phyloP scores from a whole-genome alignment of 257 asterid species.

The Solanum neorickii region DNA sequence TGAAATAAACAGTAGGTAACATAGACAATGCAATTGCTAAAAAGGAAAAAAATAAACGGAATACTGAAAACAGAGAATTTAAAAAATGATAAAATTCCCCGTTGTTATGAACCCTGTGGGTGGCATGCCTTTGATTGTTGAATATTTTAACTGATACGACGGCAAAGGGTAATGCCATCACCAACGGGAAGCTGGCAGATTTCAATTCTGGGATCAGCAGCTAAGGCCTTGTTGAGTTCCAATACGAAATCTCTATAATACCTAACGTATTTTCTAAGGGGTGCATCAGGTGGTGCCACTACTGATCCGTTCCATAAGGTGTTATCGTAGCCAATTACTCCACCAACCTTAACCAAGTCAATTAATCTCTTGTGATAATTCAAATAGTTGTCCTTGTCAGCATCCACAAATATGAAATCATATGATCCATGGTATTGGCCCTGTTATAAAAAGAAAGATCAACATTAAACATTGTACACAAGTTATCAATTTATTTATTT shows the following conservation, averaged over 20 bases:
- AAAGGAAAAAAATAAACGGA: not conserved
- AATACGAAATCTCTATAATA: conserved; percentile 14
- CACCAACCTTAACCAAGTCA: conserved; percentile 45
- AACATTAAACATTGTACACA: not conserved
- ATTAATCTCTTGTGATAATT: conserved; percentile 43
- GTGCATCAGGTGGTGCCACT: conserved; percentile 25
- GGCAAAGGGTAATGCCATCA: conserved; percentile 58
- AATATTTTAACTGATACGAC: conserved; percentile 12
- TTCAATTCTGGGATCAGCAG: conserved; percentile 40
- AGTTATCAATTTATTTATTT: not conserved
- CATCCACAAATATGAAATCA: conserved; percentile 63
- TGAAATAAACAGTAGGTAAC: not conserved
- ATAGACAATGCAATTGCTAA: not conserved
- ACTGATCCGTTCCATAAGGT: conserved; percentile 53
- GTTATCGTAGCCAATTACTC: conserved; percentile 54
- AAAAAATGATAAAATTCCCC: not conserved
- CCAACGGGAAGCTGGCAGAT: conserved; percentile 50
- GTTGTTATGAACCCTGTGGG: not conserved
- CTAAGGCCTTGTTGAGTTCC: conserved; percentile 34
- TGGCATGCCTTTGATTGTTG: not conserved
- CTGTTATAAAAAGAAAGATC: not conserved
- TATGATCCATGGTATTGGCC: conserved; percentile 43
- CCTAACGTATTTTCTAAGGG: conserved; percentile 19
- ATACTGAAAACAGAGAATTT: not conserved
- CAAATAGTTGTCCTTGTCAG: conserved; percentile 50